Percentiles rank a stretch among this genome's conserved stretches.
Evolutionary conservation across 2,329 filamentous ascomycete genomes (phyloP).

Genomic region (Verticillium nonalfalfae): DNA sequence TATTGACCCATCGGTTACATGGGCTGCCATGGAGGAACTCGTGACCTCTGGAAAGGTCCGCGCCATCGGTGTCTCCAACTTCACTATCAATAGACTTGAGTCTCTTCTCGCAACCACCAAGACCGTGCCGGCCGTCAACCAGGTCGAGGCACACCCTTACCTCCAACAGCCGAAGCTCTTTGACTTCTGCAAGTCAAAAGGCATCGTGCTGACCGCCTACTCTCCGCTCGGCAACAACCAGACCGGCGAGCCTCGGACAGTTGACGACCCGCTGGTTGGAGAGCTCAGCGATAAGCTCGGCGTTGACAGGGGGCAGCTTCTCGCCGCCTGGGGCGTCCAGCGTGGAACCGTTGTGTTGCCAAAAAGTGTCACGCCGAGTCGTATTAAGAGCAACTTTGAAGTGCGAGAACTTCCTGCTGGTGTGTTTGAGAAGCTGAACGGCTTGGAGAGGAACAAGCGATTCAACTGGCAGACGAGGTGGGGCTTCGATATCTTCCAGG

Average conservation of each 20-base stretch:
- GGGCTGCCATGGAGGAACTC: slow-evolving; percentile 30
- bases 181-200: slow-evolving; percentile 48
- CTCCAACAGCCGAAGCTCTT: slow-evolving; percentile 55
- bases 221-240: slow-evolving; percentile 56
- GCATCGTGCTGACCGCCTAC: slow-evolving; percentile 57
- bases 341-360: slow-evolving; percentile 63
- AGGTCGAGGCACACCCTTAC: slow-evolving; percentile 65
- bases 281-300: slow-evolving; percentile 36
- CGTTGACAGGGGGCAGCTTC: slow-evolving; percentile 31
- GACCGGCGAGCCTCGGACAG: slow-evolving; percentile 32
- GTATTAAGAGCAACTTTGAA: slow-evolving; percentile 60
- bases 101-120: slow-evolving; percentile 41
- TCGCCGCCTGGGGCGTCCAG: slow-evolving; percentile 54
- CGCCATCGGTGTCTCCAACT: slow-evolving; percentile 47
- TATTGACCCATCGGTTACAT: slow-evolving; percentile 31
- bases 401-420: slow-evolving; percentile 27
- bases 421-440: slow-evolving; percentile 27
- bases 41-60: slow-evolving; percentile 28
- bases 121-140: slow-evolving; percentile 56
- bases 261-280: slow-evolving; percentile 41
- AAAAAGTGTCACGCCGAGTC: slow-evolving; percentile 61
- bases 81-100: slow-evolving; percentile 33
- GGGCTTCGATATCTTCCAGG: slow-evolving; percentile 38
- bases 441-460: slow-evolving; percentile 32
- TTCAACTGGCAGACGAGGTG: slow-evolving; percentile 34